These are phyloP conservation scores for Gossypium herbaceum DNA, from an alignment of 345 rosid genomes.

Conservation along the genomic window DNA sequence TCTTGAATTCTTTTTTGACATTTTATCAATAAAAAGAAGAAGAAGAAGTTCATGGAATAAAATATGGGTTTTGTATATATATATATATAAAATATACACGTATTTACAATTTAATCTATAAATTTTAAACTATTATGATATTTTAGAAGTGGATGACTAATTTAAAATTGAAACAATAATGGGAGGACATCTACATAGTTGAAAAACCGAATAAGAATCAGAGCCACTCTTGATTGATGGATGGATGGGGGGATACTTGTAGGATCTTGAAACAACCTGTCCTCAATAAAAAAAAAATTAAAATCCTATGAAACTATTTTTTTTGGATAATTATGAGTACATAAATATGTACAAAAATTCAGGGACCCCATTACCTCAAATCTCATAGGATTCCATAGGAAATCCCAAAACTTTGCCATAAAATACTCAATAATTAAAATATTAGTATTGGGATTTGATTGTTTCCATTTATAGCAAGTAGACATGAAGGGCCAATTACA, in stretches of 20 bases:
- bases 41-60: no score
- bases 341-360: background rate
- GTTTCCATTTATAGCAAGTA: conserved; percentile 10
- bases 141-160: no score
- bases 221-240: background rate
- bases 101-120: no score
- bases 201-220: background rate
- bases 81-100: no score
- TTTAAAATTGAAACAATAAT: no score
- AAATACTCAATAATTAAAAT: background rate
- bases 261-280: background rate
- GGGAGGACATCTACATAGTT: no score
- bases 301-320: background rate
- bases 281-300: background rate
- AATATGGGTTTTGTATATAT: no score
- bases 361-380: background rate
- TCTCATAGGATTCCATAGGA: background rate
- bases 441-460: conserved; percentile 4
- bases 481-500: background rate
- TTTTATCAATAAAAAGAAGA: no score
- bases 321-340: no score
- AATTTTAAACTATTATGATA: no score
- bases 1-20: no score
- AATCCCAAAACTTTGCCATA: background rate
- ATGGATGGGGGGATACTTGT: background rate